Base-by-base conservation (phyloP, 495 filamentous ascomycete species). In the Chaetomium tenue region DNA sequence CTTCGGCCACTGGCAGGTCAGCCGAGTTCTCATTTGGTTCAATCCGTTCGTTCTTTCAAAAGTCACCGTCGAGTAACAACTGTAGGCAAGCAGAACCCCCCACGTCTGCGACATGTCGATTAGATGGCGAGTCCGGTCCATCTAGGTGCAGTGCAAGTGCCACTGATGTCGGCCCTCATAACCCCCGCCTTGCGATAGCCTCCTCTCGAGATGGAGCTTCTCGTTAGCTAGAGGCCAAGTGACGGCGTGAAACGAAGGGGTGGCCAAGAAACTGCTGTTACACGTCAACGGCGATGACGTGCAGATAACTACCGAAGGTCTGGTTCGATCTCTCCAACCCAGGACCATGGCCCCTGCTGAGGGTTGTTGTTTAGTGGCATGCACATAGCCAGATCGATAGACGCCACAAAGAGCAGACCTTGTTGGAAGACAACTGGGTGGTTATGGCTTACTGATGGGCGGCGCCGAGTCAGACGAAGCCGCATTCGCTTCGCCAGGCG, bases 261-360 rank as follows among this genome's bases (percentile, higher is more conserved):
- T 40, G 20, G 37, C 15, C 5, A 51, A 51, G 23, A 13, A 18
- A n/a, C 3, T 22, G 16, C 48, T 69, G 68, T 68, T 63, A 63
- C 59, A 68, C 66, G 65, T 68, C 65, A 61, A 63, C 63, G 39
- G 62, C 33, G 33, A 37, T 61, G 55, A 60, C 46, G n/a, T 66
- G 67, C 58, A 61, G 60, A 63, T 37, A n/a, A n/a, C n/a, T n/a
- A 42, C 58, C 56, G n/a, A 12, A 48, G 3, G 59, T 25, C 39
- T 56, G 56, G 60, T 22, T 64, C 50, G 65, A 47, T 57, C 42
- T 39, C 50, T 28, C 4, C 12, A 20, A 42, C 51, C 30, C 56
- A 40, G 42, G 22, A 40, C 23, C 58, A 65, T 63, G 40, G 65
- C n/a, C 23, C 58, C 46, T 56, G 46, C 57, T 22, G 52, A 56